These are phyloP conservation scores for Massarina eburnea DNA, from an alignment of 2,329 filamentous ascomycete genomes.

Conservation along the genomic window DNA sequence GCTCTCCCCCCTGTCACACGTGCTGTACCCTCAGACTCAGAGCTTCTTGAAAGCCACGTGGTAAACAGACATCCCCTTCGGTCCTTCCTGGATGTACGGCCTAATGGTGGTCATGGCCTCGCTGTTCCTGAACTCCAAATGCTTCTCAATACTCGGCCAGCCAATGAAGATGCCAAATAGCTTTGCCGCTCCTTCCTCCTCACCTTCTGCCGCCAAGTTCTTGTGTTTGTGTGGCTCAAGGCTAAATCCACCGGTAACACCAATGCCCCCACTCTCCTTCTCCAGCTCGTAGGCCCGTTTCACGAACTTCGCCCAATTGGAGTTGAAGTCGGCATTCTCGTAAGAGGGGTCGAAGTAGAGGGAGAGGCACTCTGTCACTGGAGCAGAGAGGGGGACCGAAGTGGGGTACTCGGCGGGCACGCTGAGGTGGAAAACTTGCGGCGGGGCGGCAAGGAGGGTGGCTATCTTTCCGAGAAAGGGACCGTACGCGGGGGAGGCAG, in stretches of 20 bases:
- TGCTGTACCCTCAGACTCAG: background rate
- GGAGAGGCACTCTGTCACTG: constrained; percentile 53
- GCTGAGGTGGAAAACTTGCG: constrained; percentile 38
- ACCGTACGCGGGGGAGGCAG: constrained; percentile 36
- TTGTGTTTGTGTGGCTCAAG: constrained; percentile 28
- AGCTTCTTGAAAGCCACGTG: constrained; percentile 25
- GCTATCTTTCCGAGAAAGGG: constrained; percentile 40
- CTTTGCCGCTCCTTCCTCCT: constrained; percentile 44
- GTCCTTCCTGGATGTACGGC: constrained; percentile 44
- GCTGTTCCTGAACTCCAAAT: constrained; percentile 51
- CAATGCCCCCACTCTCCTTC: constrained; percentile 24
- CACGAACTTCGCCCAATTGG: constrained; percentile 44
- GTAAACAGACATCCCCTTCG: constrained; percentile 47
- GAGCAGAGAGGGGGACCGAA: constrained; percentile 40
- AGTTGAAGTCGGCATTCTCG: constrained; percentile 25
- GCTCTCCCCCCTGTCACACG: constrained; percentile 6
- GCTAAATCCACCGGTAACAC: constrained; percentile 45
- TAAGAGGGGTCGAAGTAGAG: constrained; percentile 46
- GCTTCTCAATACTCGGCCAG: constrained; percentile 55
- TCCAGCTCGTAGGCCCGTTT: constrained; percentile 34
- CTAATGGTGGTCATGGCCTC: constrained; percentile 49
- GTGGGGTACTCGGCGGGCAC: constrained; percentile 27
- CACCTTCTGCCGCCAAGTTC: constrained; percentile 18
- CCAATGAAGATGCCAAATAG: constrained; percentile 51
- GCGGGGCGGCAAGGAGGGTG: constrained; percentile 27